These are phyloP conservation scores for Tylopilus intermedius DNA, from an alignment of 768 basidiomycete genomes.

Conservation along the genomic window DNA sequence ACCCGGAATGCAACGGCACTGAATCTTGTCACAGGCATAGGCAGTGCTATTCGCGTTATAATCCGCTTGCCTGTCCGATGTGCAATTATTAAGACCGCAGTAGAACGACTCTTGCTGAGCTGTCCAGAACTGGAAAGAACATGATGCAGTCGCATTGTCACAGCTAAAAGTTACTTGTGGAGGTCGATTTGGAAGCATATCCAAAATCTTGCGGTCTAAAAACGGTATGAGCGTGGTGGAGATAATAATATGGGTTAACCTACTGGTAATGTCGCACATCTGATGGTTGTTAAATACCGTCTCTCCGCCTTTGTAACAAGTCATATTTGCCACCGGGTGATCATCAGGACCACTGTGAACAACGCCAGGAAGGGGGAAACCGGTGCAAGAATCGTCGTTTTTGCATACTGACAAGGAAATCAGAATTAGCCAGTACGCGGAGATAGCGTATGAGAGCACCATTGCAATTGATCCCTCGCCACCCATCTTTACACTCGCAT, in stretches of 20 bases:
- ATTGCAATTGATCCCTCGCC: conserved; percentile 97
- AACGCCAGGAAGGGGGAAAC: conserved; percentile 61
- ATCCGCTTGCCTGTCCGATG: conserved; percentile 40
- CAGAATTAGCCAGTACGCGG: neutral
- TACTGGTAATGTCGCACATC: conserved; percentile 98
- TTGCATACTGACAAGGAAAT: conserved; percentile 66
- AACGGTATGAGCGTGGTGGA: neutral
- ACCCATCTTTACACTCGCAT: conserved; percentile 91
- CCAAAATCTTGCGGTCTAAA: conserved; percentile 89
- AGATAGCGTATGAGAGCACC: conserved; percentile 41
- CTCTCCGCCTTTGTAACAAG: conserved; percentile 89
- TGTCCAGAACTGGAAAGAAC: conserved; percentile 98
- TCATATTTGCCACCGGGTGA: conserved; percentile 59
- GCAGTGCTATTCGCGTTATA: conserved; percentile 67
- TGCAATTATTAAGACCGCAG: conserved; percentile 77
- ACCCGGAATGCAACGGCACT: conserved; percentile 90
- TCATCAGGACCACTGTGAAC: conserved; percentile 38
- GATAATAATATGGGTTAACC: conserved; percentile 26
- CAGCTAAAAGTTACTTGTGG: conserved; percentile 98
- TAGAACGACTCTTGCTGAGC: conserved; percentile 93
- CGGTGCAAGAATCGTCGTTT: conserved; percentile 70
- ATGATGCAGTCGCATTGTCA: conserved; percentile 54
- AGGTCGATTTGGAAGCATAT: conserved; percentile 82
- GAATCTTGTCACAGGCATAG: conserved; percentile 78
- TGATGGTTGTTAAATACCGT: conserved; percentile 96